These are phyloP conservation scores for Eimeria falciformis DNA, from an alignment of 169 alveolate species.

Conservation along the genomic window DNA sequence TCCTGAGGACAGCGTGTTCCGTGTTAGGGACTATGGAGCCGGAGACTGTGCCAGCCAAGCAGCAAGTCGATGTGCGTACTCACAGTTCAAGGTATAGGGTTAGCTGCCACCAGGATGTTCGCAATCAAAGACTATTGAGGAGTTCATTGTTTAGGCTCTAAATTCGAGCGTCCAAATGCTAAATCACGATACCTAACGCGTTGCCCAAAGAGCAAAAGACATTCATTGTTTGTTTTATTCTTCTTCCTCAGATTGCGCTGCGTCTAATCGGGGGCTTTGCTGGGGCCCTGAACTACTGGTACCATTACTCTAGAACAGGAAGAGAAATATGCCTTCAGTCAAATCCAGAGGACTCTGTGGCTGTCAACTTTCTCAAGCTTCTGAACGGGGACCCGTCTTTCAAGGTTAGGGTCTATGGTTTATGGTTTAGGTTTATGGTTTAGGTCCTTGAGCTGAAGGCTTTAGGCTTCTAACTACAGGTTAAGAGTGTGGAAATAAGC, in stretches of 20 bases:
- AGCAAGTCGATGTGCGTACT: constrained; percentile 52
- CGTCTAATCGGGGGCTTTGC: constrained; percentile 81
- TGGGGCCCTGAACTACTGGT: constrained; percentile 87
- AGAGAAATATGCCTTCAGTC: constrained; percentile 82
- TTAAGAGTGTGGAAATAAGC: background rate
- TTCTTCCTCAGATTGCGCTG: constrained; percentile 66
- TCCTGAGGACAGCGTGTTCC: constrained; percentile 76
- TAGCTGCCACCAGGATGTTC: too few species aligned
- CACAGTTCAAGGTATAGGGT: too few species aligned
- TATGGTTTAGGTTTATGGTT: background rate
- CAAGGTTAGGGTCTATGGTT: constrained; percentile 36
- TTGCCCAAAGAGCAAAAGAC: background rate
- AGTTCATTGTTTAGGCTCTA: background rate
- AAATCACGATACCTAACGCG: background rate
- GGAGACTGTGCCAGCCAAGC: constrained; percentile 68
- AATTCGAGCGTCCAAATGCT: background rate
- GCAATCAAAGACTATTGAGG: too few species aligned
- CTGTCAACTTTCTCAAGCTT: constrained; percentile 84
- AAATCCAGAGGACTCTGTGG: constrained; percentile 85
- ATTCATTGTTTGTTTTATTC: constrained; percentile 25
- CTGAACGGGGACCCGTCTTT: constrained; percentile 78
- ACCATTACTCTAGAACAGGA: constrained; percentile 84
- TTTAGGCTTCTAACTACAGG: background rate
- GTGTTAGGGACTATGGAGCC: constrained; percentile 77
- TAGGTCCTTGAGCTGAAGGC: background rate